Percentiles rank a stretch among this genome's conserved stretches.
These are phyloP conservation scores for Letharia lupina DNA, from an alignment of 495 filamentous ascomycete genomes.

Conservation along the genomic window DNA sequence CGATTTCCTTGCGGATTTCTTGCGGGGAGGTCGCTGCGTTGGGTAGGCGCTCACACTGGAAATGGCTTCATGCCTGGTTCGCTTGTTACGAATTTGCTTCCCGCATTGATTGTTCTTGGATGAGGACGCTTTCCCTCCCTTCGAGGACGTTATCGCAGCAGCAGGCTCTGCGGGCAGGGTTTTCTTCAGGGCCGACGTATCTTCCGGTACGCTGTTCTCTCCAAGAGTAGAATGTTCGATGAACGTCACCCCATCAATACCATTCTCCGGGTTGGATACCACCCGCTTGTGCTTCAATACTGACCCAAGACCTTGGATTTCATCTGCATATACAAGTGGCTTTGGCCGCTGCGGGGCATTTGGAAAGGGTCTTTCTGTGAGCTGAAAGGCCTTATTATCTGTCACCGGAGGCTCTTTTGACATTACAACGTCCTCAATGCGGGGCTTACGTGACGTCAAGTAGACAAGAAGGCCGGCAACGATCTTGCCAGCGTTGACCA, in stretches of 20 bases:
- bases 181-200: not conserved
- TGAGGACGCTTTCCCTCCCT: not conserved
- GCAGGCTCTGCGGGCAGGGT: not conserved
- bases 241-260: not conserved
- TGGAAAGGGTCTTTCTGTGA: not conserved
- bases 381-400: not conserved
- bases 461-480: not conserved
- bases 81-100: not conserved
- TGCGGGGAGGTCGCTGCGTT: constrained; percentile 1
- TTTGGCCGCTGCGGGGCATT: not conserved
- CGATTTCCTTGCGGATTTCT: not conserved
- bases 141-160: not conserved
- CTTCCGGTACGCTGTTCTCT: not conserved
- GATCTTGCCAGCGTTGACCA: constrained; percentile 12
- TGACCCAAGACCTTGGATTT: not conserved
- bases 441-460: not conserved
- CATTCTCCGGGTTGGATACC: not conserved
- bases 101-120: not conserved
- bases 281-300: not conserved
- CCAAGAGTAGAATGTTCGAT: not conserved
- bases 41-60: not conserved
- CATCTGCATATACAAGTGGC: not conserved
- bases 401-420: not conserved
- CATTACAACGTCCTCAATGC: not conserved
- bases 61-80: not conserved